A percentile compares a stretch with the other conserved stretches of the same genome.
Conservation (phyloP, 2,329 filamentous ascomycete genomes). For the Trematosphaeria pertusa region DNA sequence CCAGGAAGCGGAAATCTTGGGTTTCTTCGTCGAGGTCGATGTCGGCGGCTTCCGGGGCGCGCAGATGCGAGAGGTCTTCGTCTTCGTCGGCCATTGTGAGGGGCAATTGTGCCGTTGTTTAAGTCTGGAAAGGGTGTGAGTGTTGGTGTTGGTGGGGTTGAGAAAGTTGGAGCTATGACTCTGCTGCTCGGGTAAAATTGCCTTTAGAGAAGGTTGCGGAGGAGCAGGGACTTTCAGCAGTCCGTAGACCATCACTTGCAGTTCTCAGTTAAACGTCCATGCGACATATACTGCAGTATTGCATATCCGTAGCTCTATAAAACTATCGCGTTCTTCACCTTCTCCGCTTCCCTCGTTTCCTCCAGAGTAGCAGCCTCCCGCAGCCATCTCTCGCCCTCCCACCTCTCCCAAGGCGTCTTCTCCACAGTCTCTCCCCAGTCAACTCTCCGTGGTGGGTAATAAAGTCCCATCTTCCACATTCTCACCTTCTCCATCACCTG, state of each 20-base stretch:
- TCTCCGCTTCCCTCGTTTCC: background rate
- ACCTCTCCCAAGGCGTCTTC: conserved; percentile 9
- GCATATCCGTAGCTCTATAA: too few species aligned
- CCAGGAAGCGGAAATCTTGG: conserved; percentile 84
- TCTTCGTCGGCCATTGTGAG: conserved; percentile 45
- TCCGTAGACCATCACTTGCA: too few species aligned
- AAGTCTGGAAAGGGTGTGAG: conserved; percentile 1
- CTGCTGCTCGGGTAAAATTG: conserved; percentile 21
- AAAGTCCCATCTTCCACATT: conserved; percentile 2
- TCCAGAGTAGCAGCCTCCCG: too few species aligned
- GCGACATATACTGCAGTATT: too few species aligned
- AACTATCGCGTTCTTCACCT: too few species aligned
- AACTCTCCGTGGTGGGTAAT: background rate
- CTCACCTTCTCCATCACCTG: background rate
- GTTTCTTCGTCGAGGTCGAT: conserved; percentile 73
- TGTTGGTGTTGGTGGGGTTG: conserved; percentile 11
- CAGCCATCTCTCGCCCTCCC: conserved; percentile 3
- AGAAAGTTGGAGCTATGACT: conserved; percentile 23
- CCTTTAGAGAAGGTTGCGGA: too few species aligned
- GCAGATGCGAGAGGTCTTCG: conserved; percentile 40
- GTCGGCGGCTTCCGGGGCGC: conserved; percentile 30
- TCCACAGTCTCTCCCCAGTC: background rate
- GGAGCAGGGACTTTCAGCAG: too few species aligned
- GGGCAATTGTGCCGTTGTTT: background rate
- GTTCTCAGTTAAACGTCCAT: too few species aligned